Evolutionary conservation across 2,329 filamentous ascomycete species (phyloP).

Genomic region (Xylariaceae sp.): DNA sequence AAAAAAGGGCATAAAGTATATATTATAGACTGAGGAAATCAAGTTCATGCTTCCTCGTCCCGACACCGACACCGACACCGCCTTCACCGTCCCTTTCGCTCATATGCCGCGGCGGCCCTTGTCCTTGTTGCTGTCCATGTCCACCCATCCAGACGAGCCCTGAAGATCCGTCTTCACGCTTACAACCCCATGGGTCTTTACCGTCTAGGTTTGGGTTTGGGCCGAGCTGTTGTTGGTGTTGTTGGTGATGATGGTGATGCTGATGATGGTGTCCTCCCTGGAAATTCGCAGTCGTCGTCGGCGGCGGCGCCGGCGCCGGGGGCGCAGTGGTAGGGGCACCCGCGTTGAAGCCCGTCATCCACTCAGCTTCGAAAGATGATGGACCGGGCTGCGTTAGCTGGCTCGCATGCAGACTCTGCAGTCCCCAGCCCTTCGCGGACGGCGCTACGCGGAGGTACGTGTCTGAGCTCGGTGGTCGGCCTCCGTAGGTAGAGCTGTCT

Average conservation of each 20-base stretch:
- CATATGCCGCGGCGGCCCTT: background rate
- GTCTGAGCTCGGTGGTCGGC: slow-evolving; percentile 5
- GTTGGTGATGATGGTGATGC: no score
- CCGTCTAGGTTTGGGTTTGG: background rate
- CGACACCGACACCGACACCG: background rate
- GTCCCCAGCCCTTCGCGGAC: slow-evolving; percentile 18
- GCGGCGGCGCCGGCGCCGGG: background rate
- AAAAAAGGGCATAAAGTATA: background rate
- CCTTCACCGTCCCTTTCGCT: background rate
- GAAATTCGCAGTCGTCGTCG: background rate
- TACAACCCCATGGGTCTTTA: background rate
- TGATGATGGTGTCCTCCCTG: no score
- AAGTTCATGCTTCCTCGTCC: slow-evolving; percentile 14
- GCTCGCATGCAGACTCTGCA: slow-evolving; percentile 17
- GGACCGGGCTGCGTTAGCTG: background rate
- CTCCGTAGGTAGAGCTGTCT: background rate
- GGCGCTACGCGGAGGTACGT: slow-evolving; percentile 19
- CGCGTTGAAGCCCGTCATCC: slow-evolving; percentile 5
- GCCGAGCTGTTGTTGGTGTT: background rate
- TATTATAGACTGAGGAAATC: slow-evolving; percentile 18
- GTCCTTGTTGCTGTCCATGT: background rate
- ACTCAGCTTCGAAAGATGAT: slow-evolving; percentile 12
- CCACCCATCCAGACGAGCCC: slow-evolving; percentile 9
- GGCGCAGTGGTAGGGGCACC: background rate
- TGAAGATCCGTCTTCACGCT: slow-evolving; percentile 5